Conservation (phyloP, 352 stramenopile species). For the Elongisporangium undulatum region DNA sequence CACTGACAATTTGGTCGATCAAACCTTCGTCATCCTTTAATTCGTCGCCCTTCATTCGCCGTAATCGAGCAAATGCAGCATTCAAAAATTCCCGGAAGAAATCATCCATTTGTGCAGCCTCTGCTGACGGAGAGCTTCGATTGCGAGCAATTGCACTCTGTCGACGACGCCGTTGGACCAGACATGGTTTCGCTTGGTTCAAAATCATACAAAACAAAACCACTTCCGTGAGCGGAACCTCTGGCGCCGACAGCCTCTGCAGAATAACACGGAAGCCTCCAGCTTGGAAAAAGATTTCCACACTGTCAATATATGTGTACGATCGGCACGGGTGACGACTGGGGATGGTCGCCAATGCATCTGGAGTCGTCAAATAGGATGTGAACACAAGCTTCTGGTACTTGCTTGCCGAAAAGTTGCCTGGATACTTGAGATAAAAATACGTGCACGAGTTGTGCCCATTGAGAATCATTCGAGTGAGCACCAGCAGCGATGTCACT, state of each 20-base stretch:
- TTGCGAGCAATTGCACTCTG: slow-evolving; percentile 19
- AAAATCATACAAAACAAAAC: slow-evolving; percentile 67
- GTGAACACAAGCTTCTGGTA: slow-evolving; percentile 72
- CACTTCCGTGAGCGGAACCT: slow-evolving; percentile 55
- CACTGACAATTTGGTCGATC: slow-evolving; percentile 65
- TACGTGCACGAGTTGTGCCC: slow-evolving; percentile 74
- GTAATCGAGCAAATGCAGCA: slow-evolving; percentile 58
- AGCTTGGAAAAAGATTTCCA: slow-evolving; percentile 82
- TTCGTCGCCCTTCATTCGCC: slow-evolving; percentile 60
- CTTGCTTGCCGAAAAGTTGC: slow-evolving; percentile 47
- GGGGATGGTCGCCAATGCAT: slow-evolving; percentile 46
- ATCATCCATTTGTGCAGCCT: slow-evolving; percentile 48
- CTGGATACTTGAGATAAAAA: slow-evolving; percentile 83
- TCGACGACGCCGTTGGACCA: slow-evolving; percentile 40
- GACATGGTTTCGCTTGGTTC: slow-evolving; percentile 67
- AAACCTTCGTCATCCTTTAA: slow-evolving; percentile 80
- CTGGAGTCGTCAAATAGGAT: slow-evolving; percentile 59
- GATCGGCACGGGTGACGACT: slow-evolving; percentile 71
- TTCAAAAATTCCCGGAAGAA: slow-evolving; percentile 82
- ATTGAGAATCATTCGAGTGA: slow-evolving; percentile 76
- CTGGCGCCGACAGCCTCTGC: slow-evolving; percentile 37
- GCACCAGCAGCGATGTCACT: slow-evolving; percentile 45
- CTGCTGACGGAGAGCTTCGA: slow-evolving; percentile 8
- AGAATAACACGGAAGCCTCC: slow-evolving; percentile 74
- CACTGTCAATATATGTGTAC: slow-evolving; percentile 79